Conservation (phyloP, 257 asterid species). For the Ligustrum vulgare region DNA sequence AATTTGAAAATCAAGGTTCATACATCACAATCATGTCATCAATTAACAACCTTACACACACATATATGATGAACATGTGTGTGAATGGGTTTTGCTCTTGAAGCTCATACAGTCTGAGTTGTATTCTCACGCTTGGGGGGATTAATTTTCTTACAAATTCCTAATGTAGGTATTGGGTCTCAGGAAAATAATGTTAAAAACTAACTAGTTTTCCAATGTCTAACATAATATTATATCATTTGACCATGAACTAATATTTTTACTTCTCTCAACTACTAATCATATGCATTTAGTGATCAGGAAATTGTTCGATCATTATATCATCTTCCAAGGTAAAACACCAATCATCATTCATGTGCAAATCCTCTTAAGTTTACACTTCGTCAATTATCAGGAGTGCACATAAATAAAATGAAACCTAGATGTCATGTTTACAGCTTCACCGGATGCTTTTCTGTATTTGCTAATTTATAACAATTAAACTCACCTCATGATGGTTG, state of each 20-base stretch:
- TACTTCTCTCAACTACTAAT: not conserved
- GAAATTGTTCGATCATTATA: not conserved
- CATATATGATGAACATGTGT: not conserved
- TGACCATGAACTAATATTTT: not conserved
- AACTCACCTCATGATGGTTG: conserved; percentile 56
- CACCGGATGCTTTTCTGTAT: not conserved
- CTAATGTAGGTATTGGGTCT: not conserved
- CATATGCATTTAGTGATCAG: not conserved
- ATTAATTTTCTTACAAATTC: not conserved
- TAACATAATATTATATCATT: not conserved
- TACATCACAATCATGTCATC: not conserved
- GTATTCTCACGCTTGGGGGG: not conserved
- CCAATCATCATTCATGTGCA: not conserved
- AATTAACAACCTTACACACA: conserved; percentile 6
- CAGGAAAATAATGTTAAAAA: not conserved
- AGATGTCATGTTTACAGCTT: not conserved
- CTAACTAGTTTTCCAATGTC: not conserved
- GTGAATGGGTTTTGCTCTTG: not conserved
- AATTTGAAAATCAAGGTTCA: not conserved
- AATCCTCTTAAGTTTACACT: not conserved
- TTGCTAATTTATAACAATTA: not conserved
- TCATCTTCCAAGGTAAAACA: conserved; percentile 18
- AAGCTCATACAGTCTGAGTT: conserved; percentile 1
- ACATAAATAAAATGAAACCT: not conserved
- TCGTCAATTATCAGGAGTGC: not conserved